phyloP scores from a whole-genome alignment of 768 basidiomycete genomes.

The Leccinum disarticulatum region DNA sequence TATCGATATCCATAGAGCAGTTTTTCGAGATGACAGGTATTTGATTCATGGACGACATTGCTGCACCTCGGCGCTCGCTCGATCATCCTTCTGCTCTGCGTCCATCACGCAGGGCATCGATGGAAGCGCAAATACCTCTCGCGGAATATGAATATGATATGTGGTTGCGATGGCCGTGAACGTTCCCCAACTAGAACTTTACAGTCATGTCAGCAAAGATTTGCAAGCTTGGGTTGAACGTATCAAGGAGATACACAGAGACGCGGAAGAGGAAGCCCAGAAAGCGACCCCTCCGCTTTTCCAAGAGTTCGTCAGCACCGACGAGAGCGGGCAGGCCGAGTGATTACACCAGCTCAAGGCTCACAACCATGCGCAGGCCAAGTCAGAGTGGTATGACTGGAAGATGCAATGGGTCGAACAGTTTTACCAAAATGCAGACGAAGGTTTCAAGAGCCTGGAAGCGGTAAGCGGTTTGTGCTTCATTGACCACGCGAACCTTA shows the following conservation, averaged over 20 bases:
- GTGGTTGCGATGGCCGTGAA: constrained; percentile 69
- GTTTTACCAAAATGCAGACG: constrained; percentile 60
- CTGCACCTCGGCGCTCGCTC: constrained; percentile 73
- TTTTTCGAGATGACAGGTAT: constrained; percentile 80
- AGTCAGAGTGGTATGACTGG: constrained; percentile 88
- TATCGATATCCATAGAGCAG: constrained; percentile 77
- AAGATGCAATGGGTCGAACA: constrained; percentile 78
- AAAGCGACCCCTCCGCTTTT: constrained; percentile 76
- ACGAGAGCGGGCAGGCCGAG: constrained; percentile 70
- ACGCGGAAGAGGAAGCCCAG: constrained; percentile 73
- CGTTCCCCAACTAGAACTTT: constrained; percentile 71
- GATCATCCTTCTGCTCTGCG: constrained; percentile 58
- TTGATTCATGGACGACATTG: constrained; percentile 80
- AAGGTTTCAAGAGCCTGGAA: constrained; percentile 60
- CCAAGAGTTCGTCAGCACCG: constrained; percentile 65
- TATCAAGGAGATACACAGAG: constrained; percentile 63
- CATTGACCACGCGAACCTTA: constrained; percentile 8
- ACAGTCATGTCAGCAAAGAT: constrained; percentile 67
- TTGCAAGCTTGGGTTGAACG: constrained; percentile 75
- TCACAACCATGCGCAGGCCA: constrained; percentile 65
- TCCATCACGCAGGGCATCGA: constrained; percentile 46
- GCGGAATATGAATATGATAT: constrained; percentile 78
- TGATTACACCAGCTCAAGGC: constrained; percentile 75
- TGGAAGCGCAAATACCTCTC: constrained; percentile 53
- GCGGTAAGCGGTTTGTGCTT: constrained; percentile 37